Conservation (phyloP, 495 filamentous ascomycete species). For the Talaromyces wortmannii region DNA sequence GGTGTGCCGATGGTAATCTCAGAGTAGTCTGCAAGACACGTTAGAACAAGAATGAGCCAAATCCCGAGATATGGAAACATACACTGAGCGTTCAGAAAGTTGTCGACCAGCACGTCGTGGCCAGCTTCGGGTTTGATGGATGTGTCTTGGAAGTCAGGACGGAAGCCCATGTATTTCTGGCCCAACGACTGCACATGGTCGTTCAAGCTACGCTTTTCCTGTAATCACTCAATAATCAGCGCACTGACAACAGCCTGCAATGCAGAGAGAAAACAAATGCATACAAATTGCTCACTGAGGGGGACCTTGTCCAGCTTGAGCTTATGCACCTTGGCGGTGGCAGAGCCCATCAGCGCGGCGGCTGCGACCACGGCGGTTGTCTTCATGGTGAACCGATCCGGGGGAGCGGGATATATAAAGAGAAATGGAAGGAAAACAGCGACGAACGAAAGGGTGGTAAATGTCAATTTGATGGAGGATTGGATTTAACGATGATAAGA, state of each 20-base stretch:
- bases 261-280: slow-evolving; percentile 20
- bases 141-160: slow-evolving; percentile 73
- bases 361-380: slow-evolving; percentile 64
- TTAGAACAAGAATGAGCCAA: slow-evolving; percentile 9
- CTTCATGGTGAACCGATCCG: slow-evolving; percentile 62
- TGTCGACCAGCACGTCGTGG: slow-evolving; percentile 84
- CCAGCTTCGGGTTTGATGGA: slow-evolving; percentile 57
- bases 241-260: background rate
- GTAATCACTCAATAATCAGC: slow-evolving; percentile 12
- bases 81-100: slow-evolving; percentile 99
- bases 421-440: slow-evolving; percentile 15
- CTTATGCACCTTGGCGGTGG: slow-evolving; percentile 80
- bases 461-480: slow-evolving; percentile 8
- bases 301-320: slow-evolving; percentile 97
- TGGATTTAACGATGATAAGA: background rate
- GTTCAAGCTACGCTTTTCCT: slow-evolving; percentile 74
- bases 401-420: slow-evolving; percentile 12
- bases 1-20: slow-evolving; percentile 90
- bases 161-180: slow-evolving; percentile 79
- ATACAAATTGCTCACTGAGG: slow-evolving; percentile 83
- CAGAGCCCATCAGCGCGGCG: slow-evolving; percentile 74
- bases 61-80: slow-evolving; percentile 25
- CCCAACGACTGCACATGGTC: slow-evolving; percentile 74
- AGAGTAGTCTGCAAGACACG: slow-evolving; percentile 70
- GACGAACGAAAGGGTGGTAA: slow-evolving; percentile 16